phyloP scores from a whole-genome alignment of 805 yeast genomes.

The Ogataea dorogensis region DNA sequence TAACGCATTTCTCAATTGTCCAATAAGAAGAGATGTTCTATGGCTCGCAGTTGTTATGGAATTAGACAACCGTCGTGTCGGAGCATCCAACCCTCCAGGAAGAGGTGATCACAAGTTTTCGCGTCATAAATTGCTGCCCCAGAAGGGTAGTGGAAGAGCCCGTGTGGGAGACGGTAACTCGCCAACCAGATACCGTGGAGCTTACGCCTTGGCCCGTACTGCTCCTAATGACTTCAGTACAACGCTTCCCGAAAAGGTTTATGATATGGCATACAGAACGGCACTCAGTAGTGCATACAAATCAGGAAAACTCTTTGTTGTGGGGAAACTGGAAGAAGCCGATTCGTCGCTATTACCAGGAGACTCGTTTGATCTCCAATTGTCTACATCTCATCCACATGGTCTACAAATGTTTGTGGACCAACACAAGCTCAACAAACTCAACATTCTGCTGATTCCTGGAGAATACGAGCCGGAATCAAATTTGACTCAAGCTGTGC shows the following conservation, averaged over 20 bases:
- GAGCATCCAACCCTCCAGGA: conserved; percentile 82
- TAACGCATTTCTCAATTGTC: conserved; percentile 62
- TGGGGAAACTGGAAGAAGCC: conserved; percentile 46
- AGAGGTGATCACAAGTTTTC: conserved; percentile 86
- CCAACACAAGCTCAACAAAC: conserved; percentile 47
- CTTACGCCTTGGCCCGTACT: conserved; percentile 81
- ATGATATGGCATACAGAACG: conserved; percentile 70
- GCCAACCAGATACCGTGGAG: conserved; percentile 88
- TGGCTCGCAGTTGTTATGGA: conserved; percentile 96
- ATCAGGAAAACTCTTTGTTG: conserved; percentile 65
- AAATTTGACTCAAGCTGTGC: conserved; percentile 62
- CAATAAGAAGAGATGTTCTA: conserved; percentile 83
- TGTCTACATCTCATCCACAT: conserved; percentile 30
- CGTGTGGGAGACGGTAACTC: conserved; percentile 96
- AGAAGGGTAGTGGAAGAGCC: conserved; percentile 94
- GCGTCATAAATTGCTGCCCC: conserved; percentile 77
- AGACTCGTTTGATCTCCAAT: conserved; percentile 31
- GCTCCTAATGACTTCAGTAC: conserved; percentile 92
- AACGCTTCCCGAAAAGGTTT: conserved; percentile 68
- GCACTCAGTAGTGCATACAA: conserved; percentile 83
- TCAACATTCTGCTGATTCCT: conserved; percentile 67
- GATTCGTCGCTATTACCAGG: conserved; percentile 26
- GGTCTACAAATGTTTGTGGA: conserved; percentile 39
- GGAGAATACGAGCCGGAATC: conserved; percentile 41
- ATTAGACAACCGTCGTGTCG: conserved; percentile 85